Base-by-base conservation (phyloP, 106 monocot species). In the Dendrobium catenatum region DNA sequence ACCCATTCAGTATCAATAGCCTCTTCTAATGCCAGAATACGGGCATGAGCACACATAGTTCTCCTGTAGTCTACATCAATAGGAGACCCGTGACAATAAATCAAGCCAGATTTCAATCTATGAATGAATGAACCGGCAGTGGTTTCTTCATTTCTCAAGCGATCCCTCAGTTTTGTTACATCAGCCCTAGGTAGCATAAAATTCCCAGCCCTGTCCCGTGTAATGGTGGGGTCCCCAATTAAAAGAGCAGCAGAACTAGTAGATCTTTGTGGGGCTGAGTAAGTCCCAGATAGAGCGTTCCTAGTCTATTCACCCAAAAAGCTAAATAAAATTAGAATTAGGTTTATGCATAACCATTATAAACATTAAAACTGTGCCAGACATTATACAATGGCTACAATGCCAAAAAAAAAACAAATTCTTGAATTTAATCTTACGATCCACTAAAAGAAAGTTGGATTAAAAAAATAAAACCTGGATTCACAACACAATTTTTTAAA, bases 1-100 rank as follows among this genome's bases (percentile, higher is more conserved):
- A 98, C 98, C 98, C 98, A 98, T 49, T 98, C 98, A 27, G 98
- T 98, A 75, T 98, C 98, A 78, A 98, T 98, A 80, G 98, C 98
- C 85, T 98, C 98, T 84, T 98, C 98, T 70, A 98, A 82, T 81
- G 98, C 98, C 72, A 98, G 83, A 89, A 98, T 98, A 17, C 93
- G 90, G 16, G 98, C 98, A 91, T 98, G 98, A 42, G 98, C 94
- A 87, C 95, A 95, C 90, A 98, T 93, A 85, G 92, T 89, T 81
- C 98, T 94, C 81, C 85, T 88, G 75, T 91, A 91, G 73, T 89
- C 95, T 67, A 89, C 81, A 87, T 93, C 91, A 64, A 85, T 61
- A 58, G 89, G 87, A 84, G 85, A 66, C 2, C 87, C 82, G 81
- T 81, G 86, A 3, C 81, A 81, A 83, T 77, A 93, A 0, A 82